phyloP scores from a whole-genome alignment of 345 rosid genomes.

The Adansonia digitata region DNA sequence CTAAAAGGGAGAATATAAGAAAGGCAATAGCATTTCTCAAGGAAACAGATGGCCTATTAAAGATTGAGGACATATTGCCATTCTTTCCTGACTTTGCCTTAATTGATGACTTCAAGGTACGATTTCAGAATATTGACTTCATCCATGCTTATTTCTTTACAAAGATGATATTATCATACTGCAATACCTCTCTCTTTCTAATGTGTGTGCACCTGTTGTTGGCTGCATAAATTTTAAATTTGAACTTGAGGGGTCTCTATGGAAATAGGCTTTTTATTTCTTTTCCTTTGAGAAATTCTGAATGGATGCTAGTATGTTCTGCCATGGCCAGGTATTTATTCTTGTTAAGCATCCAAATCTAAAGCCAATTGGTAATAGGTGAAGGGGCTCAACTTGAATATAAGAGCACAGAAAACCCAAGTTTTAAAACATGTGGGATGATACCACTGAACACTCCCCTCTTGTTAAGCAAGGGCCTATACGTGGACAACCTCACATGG shows the following conservation, averaged over 20 bases:
- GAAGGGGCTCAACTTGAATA: no score
- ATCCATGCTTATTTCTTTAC: background rate
- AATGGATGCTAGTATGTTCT: background rate
- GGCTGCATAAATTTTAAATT: background rate
- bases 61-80: slow-evolving; percentile 97
- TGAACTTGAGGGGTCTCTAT: background rate
- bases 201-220: background rate
- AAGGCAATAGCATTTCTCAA: slow-evolving; percentile 96
- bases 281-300: background rate
- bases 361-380: no score
- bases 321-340: background rate
- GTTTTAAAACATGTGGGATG: no score
- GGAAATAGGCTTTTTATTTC: background rate
- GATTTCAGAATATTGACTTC: slow-evolving; percentile 4
- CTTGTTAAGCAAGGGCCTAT: no score
- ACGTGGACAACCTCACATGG: background rate
- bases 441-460: no score
- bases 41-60: slow-evolving; percentile 96
- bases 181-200: background rate
- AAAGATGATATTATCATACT: background rate
- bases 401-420: no score
- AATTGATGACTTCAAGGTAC: slow-evolving; percentile 98
- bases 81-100: slow-evolving; percentile 98
- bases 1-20: slow-evolving; percentile 93
- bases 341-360: no score